Percentiles rank a stretch among this genome's conserved stretches.
Evolutionary conservation across 345 rosid genomes (phyloP).

Genomic region (Microcos paniculata): DNA sequence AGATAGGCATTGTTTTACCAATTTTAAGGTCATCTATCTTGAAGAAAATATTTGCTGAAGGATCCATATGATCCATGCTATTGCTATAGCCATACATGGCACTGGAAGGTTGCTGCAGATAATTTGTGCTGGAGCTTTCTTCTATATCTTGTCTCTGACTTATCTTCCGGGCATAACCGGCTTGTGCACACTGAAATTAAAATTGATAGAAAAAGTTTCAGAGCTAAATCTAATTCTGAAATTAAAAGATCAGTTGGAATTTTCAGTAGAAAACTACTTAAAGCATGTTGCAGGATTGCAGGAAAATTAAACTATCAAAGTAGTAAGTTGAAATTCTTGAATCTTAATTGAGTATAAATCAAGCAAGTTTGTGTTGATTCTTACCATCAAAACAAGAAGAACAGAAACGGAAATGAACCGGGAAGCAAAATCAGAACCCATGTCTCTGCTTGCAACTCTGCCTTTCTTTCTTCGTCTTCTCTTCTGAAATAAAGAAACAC

Average conservation of each 20-base stretch:
- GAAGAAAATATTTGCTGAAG: conserved; percentile 51
- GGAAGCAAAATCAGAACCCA: conserved; percentile 13
- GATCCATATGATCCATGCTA: conserved; percentile 34
- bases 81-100: neutral
- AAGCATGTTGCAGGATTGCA: neutral
- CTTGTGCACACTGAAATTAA: conserved; percentile 6
- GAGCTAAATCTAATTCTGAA: neutral
- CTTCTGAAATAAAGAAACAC: neutral
- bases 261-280: neutral
- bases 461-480: neutral
- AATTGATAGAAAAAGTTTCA: neutral
- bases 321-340: neutral
- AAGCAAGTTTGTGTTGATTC: neutral
- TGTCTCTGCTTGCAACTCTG: neutral
- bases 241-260: neutral
- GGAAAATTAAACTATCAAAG: neutral
- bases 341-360: neutral
- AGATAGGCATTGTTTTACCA: conserved; percentile 42
- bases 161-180: neutral
- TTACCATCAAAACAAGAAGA: conserved; percentile 15
- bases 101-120: conserved; percentile 6
- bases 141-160: neutral
- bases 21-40: conserved; percentile 39
- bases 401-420: neutral
- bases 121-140: neutral